Base-by-base conservation (phyloP, 2,329 filamentous ascomycete genomes). In the Aspergillus latus region DNA sequence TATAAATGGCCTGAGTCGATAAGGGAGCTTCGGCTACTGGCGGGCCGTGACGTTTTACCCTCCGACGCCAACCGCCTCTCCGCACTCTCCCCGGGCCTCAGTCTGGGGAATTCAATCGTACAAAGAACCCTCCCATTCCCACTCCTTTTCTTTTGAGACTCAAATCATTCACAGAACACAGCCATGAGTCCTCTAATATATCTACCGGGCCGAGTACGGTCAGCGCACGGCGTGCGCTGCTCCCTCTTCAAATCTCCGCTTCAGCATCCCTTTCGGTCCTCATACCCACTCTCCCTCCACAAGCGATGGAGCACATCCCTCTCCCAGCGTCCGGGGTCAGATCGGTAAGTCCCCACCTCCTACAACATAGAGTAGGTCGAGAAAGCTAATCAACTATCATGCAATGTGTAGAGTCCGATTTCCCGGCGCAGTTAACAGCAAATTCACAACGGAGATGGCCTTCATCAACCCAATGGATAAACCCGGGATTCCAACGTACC, bases 401-500 rank as follows among this genome's bases (percentile, higher is more conserved):
- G 9, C 46, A 9, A 30, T 3, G 3, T 2, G 5, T 16, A 86
- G 83, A 56, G 80, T 85, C 9, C 78, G 84, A 54, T 99, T 99
- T 64, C 94, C 94, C 0, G 94, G 94, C n/a, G 94, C 94, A 0
- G 81, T 97, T 50, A 93, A 97, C 73, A 96, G 91, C 72, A 90
- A 90, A 60, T 99, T 99, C 75, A 96, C 90, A 4, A 88, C 84
- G 62, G 80, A 82, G 0, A 87, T 97, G 74, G 80, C 82, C 40
- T 97, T 96, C 74, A 84, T 90, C 54, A 83, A 84, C 49, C 89
- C 92, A 0, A 82, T 86, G 40, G 84, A 86, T 51, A 83, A 87
- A 65, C 80, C 86, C 34, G 88, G 92, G 4, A 88, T 99, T 69
- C 86, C 92, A 28, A 97, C 94, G 4, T 99, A 95, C 78, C 88